A percentile compares a stretch with the other conserved stretches of the same genome.
These are phyloP conservation scores for Lolium perenne DNA, from an alignment of 176 grass and related monocot species.

Conservation along the genomic window DNA sequence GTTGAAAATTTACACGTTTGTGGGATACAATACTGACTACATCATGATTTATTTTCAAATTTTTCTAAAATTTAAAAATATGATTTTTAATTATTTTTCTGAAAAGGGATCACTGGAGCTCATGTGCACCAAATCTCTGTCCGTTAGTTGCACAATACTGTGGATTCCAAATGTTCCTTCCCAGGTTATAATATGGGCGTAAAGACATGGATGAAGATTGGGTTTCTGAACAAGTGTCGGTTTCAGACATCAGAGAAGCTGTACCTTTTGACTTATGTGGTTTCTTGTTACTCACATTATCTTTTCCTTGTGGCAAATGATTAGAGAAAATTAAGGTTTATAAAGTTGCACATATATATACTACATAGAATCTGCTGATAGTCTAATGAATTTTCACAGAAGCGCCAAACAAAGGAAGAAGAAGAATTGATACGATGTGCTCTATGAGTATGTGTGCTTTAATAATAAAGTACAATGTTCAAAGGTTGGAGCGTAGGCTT, in stretches of 20 bases:
- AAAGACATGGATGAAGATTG: constrained; percentile 13
- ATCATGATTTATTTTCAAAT: too few species aligned
- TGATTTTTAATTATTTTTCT: too few species aligned
- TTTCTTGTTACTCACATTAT: not conserved
- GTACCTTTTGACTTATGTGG: not conserved
- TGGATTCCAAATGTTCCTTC: constrained; percentile 42
- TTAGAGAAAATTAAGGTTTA: not conserved
- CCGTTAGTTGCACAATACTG: not conserved
- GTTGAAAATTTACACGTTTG: too few species aligned
- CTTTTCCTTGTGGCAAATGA: not conserved
- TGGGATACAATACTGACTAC: too few species aligned
- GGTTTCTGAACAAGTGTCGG: constrained; percentile 5
- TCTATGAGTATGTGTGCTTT: not conserved
- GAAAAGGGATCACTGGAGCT: too few species aligned
- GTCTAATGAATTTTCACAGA: not conserved
- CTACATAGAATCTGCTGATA: not conserved
- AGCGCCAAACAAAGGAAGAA: constrained; percentile 11
- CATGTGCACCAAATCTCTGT: too few species aligned
- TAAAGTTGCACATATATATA: not conserved
- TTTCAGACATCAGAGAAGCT: not conserved
- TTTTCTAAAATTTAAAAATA: too few species aligned
- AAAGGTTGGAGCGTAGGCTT: not conserved
- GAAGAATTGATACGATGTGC: not conserved
- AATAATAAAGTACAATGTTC: not conserved
- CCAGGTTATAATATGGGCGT: constrained; percentile 2